Base-by-base conservation (phyloP, 306 rosid species). In the Oxytropis ochrocephala region DNA sequence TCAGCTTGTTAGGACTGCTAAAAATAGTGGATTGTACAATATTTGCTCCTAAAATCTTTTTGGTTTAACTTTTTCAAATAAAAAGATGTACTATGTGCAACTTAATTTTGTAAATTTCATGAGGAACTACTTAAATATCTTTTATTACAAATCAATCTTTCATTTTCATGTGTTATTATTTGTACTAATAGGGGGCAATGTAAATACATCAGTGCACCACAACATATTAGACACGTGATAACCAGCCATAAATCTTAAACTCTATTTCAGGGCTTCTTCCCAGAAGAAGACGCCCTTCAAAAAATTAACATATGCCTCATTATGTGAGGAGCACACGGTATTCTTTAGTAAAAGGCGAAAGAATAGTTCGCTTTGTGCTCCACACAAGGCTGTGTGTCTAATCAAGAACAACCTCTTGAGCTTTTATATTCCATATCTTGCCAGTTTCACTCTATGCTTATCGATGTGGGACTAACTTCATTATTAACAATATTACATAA, bases 331-430 rank as follows among this genome's bases (percentile, higher is more conserved):
- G 58, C 61, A 65, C 76, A 76, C 78, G 65, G 79, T 81, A 76
- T 72, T 81, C 79, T 80, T 76, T 76, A 60, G 80, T 77, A 81
- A 73, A 77, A 81, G 82, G 82, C 80, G 74, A 77, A 77, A 81
- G 82, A 77, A 77, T 77, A 80, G 75, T 70, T 80, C 78, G 75
- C 84, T 75, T 0, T 65, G 81, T 51, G 77, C 35, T 30, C 42
- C 7, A 8, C 42, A 36, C 49, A 50, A 50, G 29, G 35, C 35
- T 21, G 58, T 52, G 58, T 52, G 8, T 10, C 14, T 52, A 52
- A 21, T 19, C 6, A 5, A 4, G 7, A 19, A 52, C 4, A 3
- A 2, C 35, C 35, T 52, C 4, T 21, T 52, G 35, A 6, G 16
- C 3, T 52, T 52, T 52, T 52, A 21, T 52, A 52, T 19, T 19